Evolutionary conservation across 164 flowering plant species (phyloP), one percentile per base, ranked within the genome.

Genomic region (Vitis riparia): DNA sequence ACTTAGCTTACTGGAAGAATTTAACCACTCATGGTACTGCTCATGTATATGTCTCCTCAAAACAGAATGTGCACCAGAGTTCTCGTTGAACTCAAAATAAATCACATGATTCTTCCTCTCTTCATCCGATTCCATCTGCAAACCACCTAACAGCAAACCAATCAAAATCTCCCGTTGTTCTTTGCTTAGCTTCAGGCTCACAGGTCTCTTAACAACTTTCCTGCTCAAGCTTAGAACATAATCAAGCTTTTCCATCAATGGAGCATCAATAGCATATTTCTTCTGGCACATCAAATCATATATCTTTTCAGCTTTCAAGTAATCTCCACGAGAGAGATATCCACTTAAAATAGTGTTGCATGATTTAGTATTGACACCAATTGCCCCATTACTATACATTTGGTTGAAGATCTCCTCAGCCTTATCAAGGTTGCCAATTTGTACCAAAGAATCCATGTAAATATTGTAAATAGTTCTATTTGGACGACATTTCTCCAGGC

Each of bases 91-190:
- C 65, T 85, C 83, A 59, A 93, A 93, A 66, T 55, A 71, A 62
- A 92, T 56, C 16, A 74, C 76, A 75, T 86, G 87, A 62, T 79
- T 85, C 83, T 72, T 86, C 69, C 82, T 83, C 51, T 73, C 81
- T 55, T 83, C 95, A 74, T 88, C 91, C 14, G 88, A 79, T 68
- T 77, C 88, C 32, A 93, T 80, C 55, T 58, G 76, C 76, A 89
- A 63, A 62, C 99, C 99, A 62, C 99, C 98, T 64, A 95, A 75
- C 29, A 95, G 72, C 81, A 95, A 78, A 49, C 99, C 99, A 49
- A 91, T 82, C 75, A 95, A 77, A 32, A 86, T 84, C 76, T 93
- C 98, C 73, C 99, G 68, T 66, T 93, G 97, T 59, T 91, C 97
- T 79, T 76, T 76, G 70, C 84, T 89, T 58, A 95, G 89, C 82